Base-by-base conservation (phyloP, 495 filamentous ascomycete genomes). In the Astrocystis sublimbata region DNA sequence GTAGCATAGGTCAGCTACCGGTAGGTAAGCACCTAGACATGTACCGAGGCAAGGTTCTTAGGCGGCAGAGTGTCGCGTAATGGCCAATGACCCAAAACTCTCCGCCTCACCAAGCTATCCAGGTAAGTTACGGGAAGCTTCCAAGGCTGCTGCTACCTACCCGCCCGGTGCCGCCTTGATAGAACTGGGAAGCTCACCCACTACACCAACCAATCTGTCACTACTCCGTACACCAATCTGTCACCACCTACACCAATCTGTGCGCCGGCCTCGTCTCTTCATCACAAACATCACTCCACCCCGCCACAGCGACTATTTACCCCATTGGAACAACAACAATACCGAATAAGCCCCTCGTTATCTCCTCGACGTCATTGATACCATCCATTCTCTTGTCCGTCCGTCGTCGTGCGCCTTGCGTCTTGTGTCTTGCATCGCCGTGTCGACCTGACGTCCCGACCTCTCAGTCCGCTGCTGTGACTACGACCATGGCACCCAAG, bases 401-500 rank as follows among this genome's bases (percentile, higher is more conserved):
- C 45, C 31, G n/a, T 24, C 58, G 26, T 36, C 36, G 42, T 28
- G 2, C 15, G 19, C 15, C 45, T 10, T n/a, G 43, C 54, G 21
- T 21, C 31, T 31, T 36, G 13, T 31, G 13, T 8, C 46, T n/a
- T n/a, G n/a, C 15, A 59, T 60, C 41, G 35, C 36, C 10, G 28
- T 28, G 28, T 35, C 42, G 33, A 21, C 23, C 30, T 30, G 49
- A 17, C 23, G 7, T 42, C 19, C 12, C 23, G 26, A 36, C 35
- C 46, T 38, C 26, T 45, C 38, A n/a, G n/a, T n/a, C 41, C 42
- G 30, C 35, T 58, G 45, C 45, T 52, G 45, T 40, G 33, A 41
- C 35, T 24, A 45, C 58, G 49, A 80, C 60, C 72, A 98, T 98
- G 94, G 91, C 92, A 76, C 88, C 96, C 83, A 90, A 93, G 75